Base-by-base conservation (phyloP, 2,329 filamentous ascomycete species). In the Biscogniauxia sp. region DNA sequence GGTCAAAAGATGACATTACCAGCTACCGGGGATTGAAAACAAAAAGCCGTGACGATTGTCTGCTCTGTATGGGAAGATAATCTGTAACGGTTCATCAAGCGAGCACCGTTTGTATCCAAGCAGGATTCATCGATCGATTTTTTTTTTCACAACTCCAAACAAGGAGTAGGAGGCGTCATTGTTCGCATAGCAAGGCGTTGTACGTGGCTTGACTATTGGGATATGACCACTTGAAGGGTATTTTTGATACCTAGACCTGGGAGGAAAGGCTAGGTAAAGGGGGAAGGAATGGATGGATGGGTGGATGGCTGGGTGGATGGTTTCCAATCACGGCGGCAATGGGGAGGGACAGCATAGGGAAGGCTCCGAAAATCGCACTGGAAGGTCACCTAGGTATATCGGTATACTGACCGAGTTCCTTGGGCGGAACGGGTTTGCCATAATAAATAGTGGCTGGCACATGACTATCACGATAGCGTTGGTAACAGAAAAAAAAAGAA, bases 131-230 rank as follows among this genome's bases (percentile, higher is more conserved):
- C 17, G 5, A 17, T 45, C 15, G 2, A 17, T 17, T 17, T 45
- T 45, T n/a, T 45, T 11, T 32, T 32, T 32, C 28, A 8, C 28
- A 32, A 45, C 2, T 45, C 11, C 37, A 15, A 45, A 45, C 17
- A 45, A 45, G 37, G 37, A 6, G 37, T 45, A 45, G 15, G 37
- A 45, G 37, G 37, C 37, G 37, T 15, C 17, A n/a, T 56, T 53
- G 56, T 57, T 58, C 37, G 58, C 20, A 55, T 28, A 61, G 64
- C 64, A 61, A 62, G 64, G 63, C 64, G 64, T 66, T 65, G 56
- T 20, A 28, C 54, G 58, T 56, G 20, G 52, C 37, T 45, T 45
- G 37, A 9, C 37, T 45, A 45, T 11, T 45, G 37, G 37, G 37
- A 45, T 45, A 45, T 45, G 37, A 45, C 37, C 5, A n/a, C n/a